Base-by-base conservation (phyloP, 306 rosid genomes). In the Dalbergia cochinchinensis region DNA sequence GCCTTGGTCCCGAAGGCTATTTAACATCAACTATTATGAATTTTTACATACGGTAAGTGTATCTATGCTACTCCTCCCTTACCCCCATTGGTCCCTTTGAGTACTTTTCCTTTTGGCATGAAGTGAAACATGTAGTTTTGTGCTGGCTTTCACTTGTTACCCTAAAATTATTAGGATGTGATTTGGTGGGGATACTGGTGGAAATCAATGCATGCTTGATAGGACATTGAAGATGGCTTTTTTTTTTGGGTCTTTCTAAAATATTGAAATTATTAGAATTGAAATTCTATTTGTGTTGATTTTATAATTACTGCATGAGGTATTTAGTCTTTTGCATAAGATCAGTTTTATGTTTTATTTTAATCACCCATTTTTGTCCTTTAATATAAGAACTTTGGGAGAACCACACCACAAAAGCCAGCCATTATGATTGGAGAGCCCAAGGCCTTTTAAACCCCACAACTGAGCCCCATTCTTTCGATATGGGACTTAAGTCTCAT, bases 1-100 rank as follows among this genome's bases (percentile, higher is more conserved):
- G 98, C 87, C 99, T 95, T 84, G 91, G 86, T 44, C 94, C 99
- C 31, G 85, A 79, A 85, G 80, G 90, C 81, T 95, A 84, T 85
- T 86, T 95, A 85, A 85, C 95, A 76, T 95, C 98, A 64, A 88
- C 93, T 74, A 93, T 92, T 7, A 95, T 92, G 97, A 92, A 93
- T 86, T 95, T 95, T 74, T 95, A 91, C 81, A 91, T 95, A 64
- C 89, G 95, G 99, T 95, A 86, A 81, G 85, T 80, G 72, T 37
- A 54, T 44, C 69, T 37, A 8, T 42, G 55, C 73, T 13, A 60
- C 44, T 11, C 18, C 35, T 42, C 59, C 42, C 22, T 65, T 58
- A 5, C 20, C 33, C 1, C 26, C 26, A 41, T 16, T 0, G 34
- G n/a, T 13, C 69, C 77, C 19, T 65, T 67, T 61, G 34, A 76